These are phyloP conservation scores for Xerocomus amazonicus DNA, from an alignment of 1,284 basidiomycete genomes.

Conservation along the genomic window DNA sequence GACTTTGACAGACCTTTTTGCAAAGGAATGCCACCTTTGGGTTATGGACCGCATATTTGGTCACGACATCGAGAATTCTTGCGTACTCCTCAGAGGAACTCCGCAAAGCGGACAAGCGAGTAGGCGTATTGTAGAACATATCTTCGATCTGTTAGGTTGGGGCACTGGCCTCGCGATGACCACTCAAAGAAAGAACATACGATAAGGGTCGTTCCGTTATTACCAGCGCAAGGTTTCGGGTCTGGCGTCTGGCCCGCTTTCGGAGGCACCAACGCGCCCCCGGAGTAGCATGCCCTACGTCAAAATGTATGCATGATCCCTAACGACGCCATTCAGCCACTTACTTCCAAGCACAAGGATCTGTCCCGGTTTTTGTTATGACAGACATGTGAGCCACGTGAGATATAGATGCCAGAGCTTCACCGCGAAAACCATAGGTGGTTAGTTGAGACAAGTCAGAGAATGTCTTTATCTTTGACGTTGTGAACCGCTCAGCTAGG, in stretches of 20 bases:
- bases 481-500: conserved; percentile 93
- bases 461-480: conserved; percentile 87
- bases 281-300: conserved; percentile 72
- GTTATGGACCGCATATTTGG: conserved; percentile 93
- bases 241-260: conserved; percentile 69
- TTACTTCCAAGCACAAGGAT: conserved; percentile 88
- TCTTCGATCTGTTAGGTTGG: conserved; percentile 73
- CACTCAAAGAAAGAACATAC: conserved; percentile 41
- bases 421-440: conserved; percentile 97
- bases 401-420: conserved; percentile 95
- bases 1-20: conserved; percentile 80
- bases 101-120: conserved; percentile 82
- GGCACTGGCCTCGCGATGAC: not conserved
- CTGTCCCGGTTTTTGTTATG: conserved; percentile 81
- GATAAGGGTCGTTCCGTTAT: conserved; percentile 88
- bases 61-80: conserved; percentile 90
- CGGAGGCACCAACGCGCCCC: conserved; percentile 67
- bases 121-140: conserved; percentile 93
- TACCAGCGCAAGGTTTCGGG: conserved; percentile 89
- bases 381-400: conserved; percentile 91
- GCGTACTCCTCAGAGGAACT: conserved; percentile 90
- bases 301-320: conserved; percentile 1
- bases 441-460: conserved; percentile 82
- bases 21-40: conserved; percentile 84
- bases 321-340: conserved; percentile 22